phyloP scores from a whole-genome alignment of 2,329 filamentous ascomycete species.

The Aspergillus tamarii region DNA sequence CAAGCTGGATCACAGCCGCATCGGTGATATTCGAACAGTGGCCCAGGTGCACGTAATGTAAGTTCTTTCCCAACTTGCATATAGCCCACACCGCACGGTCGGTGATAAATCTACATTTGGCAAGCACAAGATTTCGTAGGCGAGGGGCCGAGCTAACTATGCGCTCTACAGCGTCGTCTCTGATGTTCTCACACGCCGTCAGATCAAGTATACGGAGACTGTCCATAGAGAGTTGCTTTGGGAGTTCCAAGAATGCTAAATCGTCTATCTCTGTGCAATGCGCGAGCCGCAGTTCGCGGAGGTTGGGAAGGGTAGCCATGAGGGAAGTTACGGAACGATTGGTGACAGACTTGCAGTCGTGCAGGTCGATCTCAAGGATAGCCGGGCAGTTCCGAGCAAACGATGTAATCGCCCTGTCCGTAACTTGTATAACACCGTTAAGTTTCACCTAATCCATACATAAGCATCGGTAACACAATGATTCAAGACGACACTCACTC shows the following conservation, averaged over 20 bases:
- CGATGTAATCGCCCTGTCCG: constrained; percentile 77
- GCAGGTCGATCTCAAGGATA: constrained; percentile 93
- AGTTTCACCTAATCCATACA: constrained; percentile 72
- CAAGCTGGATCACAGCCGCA: constrained; percentile 79
- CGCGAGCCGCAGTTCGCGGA: constrained; percentile 88
- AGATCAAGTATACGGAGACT: constrained; percentile 91
- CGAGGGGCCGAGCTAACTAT: constrained; percentile 86
- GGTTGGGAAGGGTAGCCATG: constrained; percentile 73
- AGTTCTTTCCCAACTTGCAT: constrained; percentile 85
- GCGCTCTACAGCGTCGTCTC: constrained; percentile 83
- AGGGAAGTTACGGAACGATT: constrained; percentile 83
- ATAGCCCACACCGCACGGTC: constrained; percentile 87
- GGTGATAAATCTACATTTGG: constrained; percentile 92
- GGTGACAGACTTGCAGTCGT: constrained; percentile 79
- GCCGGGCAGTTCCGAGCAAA: constrained; percentile 89
- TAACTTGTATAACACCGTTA: constrained; percentile 85
- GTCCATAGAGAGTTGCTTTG: constrained; percentile 72
- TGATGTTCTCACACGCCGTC: constrained; percentile 82
- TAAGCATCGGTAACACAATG: constrained; percentile 17
- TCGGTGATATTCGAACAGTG: constrained; percentile 94
- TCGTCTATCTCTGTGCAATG: constrained; percentile 86
- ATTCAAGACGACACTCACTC: constrained; percentile 57
- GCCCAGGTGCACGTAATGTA: constrained; percentile 94
- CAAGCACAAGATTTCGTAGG: constrained; percentile 87
- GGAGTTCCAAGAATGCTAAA: constrained; percentile 80